Percentiles rank a stretch among this genome's conserved stretches.
phyloP scores from a whole-genome alignment of 2,329 filamentous ascomycete species.

The Fusarium setosum region DNA sequence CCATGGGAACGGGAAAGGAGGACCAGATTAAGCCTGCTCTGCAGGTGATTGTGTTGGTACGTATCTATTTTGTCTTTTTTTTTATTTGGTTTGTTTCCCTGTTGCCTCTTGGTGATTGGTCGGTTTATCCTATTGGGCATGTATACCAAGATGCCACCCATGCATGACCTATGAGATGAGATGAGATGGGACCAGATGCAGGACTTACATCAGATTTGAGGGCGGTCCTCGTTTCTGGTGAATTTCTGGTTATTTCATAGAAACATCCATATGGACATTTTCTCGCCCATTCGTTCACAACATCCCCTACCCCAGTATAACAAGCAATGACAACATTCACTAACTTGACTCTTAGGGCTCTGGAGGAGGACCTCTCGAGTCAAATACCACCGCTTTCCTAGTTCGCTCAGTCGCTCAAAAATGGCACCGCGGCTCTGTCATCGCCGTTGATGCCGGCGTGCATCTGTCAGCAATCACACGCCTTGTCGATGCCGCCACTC shows the following conservation, averaged over 20 bases:
- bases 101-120: neutral
- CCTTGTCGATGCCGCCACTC: slow-evolving; percentile 73
- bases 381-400: slow-evolving; percentile 89
- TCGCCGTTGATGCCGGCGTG: slow-evolving; percentile 95
- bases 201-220: neutral
- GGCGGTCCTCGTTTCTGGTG: neutral
- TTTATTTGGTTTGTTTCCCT: slow-evolving; percentile 1
- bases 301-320: neutral
- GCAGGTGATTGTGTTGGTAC: slow-evolving; percentile 81
- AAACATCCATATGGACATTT: neutral
- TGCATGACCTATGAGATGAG: neutral
- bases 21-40: slow-evolving; percentile 61
- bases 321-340: slow-evolving; percentile 5
- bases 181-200: neutral
- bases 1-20: slow-evolving; percentile 42
- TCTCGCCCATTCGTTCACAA: neutral
- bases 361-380: slow-evolving; percentile 89
- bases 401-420: slow-evolving; percentile 82
- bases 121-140: slow-evolving; percentile 12
- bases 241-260: neutral
- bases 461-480: slow-evolving; percentile 87
- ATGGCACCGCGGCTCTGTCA: slow-evolving; percentile 84
- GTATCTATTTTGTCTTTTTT: slow-evolving; percentile 47
- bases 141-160: neutral
- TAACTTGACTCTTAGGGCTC: slow-evolving; percentile 71